Evolutionary conservation across 306 rosid species (phyloP).

Genomic region (Quercus engelmannii): DNA sequence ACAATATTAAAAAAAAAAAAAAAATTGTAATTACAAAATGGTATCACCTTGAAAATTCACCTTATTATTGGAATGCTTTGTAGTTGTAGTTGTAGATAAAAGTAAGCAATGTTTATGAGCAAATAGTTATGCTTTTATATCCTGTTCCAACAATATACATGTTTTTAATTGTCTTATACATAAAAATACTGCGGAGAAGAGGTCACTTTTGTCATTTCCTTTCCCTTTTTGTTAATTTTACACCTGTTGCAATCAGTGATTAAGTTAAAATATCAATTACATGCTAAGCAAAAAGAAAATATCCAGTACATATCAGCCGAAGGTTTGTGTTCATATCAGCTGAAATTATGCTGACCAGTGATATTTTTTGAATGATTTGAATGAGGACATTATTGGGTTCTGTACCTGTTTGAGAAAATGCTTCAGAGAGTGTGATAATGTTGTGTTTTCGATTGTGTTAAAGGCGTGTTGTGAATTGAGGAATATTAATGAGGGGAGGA

Average conservation of each 20-base stretch:
- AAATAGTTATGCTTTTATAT: neutral
- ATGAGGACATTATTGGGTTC: conserved; percentile 36
- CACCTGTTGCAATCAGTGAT: too few relatives aligned
- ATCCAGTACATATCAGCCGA: too few relatives aligned
- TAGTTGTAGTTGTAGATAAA: neutral
- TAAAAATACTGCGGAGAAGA: too few relatives aligned
- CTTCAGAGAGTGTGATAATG: conserved; percentile 32
- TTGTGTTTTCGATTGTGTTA: conserved; percentile 50
- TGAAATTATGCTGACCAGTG: neutral
- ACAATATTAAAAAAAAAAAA: too few relatives aligned
- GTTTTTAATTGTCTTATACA: too few relatives aligned
- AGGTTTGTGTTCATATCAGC: too few relatives aligned
- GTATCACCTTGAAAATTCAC: neutral
- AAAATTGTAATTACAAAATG: neutral
- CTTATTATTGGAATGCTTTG: neutral
- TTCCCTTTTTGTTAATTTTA: too few relatives aligned
- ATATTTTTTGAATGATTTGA: conserved; percentile 52
- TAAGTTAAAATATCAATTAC: too few relatives aligned
- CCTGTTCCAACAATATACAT: neutral
- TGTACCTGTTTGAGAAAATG: conserved; percentile 25
- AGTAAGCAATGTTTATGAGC: neutral
- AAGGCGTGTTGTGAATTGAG: conserved; percentile 57
- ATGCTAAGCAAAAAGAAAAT: too few relatives aligned
- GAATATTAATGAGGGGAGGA: conserved; percentile 32
- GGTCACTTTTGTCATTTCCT: too few relatives aligned